phyloP scores from a whole-genome alignment of 768 basidiomycete genomes.

The Suillus hirtellus region DNA sequence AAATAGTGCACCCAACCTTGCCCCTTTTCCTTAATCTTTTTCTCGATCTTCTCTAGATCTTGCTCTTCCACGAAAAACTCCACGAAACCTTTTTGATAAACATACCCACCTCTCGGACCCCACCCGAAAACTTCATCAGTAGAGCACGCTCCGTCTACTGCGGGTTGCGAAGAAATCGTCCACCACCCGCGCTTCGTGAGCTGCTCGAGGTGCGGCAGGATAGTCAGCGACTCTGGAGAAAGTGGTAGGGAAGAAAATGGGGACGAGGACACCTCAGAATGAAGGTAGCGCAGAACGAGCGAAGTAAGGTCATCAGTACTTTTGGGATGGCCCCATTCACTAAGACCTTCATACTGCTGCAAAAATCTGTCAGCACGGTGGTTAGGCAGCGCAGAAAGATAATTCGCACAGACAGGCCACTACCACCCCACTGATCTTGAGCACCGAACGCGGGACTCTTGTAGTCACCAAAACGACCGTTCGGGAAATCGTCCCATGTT shows the following conservation, averaged over 20 bases:
- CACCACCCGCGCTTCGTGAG: slow-evolving; percentile 85
- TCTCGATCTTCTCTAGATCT: slow-evolving; percentile 61
- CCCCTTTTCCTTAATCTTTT: slow-evolving; percentile 52
- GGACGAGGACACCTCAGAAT: slow-evolving; percentile 68
- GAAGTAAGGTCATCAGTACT: slow-evolving; percentile 66
- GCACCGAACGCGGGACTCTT: slow-evolving; percentile 94
- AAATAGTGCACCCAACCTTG: slow-evolving; percentile 80
- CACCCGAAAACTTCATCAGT: slow-evolving; percentile 84
- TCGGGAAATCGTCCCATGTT: slow-evolving; percentile 96
- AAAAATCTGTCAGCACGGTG: background rate
- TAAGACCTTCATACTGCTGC: slow-evolving; percentile 62
- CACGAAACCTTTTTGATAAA: slow-evolving; percentile 97
- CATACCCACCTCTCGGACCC: slow-evolving; percentile 91
- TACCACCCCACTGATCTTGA: slow-evolving; percentile 76
- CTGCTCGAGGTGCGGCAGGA: slow-evolving; percentile 72
- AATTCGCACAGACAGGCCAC: slow-evolving; percentile 53
- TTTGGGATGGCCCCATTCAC: slow-evolving; percentile 74
- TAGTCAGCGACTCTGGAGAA: slow-evolving; percentile 77
- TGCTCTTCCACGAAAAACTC: slow-evolving; percentile 84
- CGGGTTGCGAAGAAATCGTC: slow-evolving; percentile 97
- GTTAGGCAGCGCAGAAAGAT: background rate
- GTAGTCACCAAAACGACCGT: slow-evolving; percentile 96
- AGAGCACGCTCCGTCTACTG: slow-evolving; percentile 77
- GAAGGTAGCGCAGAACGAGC: slow-evolving; percentile 81
- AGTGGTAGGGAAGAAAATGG: slow-evolving; percentile 89